Conservation (phyloP, 805 yeast species). For the Wickerhamiella vanderwaltii region DNA sequence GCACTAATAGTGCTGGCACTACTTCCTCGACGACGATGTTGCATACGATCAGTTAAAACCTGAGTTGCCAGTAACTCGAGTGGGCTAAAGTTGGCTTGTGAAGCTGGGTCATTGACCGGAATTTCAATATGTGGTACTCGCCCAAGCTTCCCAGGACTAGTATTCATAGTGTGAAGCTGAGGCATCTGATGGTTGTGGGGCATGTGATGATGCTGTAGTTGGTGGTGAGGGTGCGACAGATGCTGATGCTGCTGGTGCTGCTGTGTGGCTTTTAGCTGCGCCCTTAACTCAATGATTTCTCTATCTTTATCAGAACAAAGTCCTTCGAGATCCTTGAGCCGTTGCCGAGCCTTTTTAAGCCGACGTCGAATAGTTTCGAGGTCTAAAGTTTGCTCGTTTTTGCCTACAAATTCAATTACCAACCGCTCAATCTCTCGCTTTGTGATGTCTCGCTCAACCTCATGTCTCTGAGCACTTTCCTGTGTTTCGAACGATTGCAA, state of each 20-base stretch:
- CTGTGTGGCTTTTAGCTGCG: conserved; percentile 26
- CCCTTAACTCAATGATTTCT: conserved; percentile 33
- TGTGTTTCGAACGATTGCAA: conserved; percentile 34
- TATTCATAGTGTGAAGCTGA: conserved; percentile 18
- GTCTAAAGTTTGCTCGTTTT: conserved; percentile 27
- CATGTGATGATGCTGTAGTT: too few relatives aligned
- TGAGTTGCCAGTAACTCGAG: conserved; percentile 45
- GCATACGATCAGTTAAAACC: conserved; percentile 33
- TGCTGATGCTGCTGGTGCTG: conserved; percentile 15
- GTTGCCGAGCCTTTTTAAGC: conserved; percentile 32
- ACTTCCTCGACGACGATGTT: conserved; percentile 25
- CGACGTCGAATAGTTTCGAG: conserved; percentile 29
- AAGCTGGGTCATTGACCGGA: background rate
- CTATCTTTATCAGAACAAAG: conserved; percentile 35
- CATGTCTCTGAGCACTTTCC: conserved; percentile 35
- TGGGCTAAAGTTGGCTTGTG: conserved; percentile 29
- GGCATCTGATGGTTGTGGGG: conserved; percentile 15
- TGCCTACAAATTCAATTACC: conserved; percentile 29
- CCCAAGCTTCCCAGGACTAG: conserved; percentile 9
- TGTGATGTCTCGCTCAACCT: conserved; percentile 36
- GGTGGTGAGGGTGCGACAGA: background rate
- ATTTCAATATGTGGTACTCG: background rate
- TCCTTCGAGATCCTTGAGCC: conserved; percentile 35
- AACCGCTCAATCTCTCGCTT: conserved; percentile 37
- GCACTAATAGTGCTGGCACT: conserved; percentile 29